Conservation (phyloP, 139 green algal species). For the Chlamydomonas schloesseri region DNA sequence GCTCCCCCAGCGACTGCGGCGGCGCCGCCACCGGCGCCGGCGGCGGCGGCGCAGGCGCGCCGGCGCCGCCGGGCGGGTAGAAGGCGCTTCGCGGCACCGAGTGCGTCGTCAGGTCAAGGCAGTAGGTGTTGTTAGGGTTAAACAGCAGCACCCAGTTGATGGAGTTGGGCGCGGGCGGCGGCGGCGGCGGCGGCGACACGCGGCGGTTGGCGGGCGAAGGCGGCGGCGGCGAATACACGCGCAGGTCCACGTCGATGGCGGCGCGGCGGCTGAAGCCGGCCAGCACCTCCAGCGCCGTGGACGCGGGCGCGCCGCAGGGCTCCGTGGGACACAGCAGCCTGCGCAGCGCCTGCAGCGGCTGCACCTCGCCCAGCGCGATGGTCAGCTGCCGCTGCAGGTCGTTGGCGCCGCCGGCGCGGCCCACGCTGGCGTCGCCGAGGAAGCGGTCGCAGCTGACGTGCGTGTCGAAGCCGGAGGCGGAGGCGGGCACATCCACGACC, state of each 20-base stretch:
- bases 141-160: slow-evolving; percentile 22
- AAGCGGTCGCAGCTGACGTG: slow-evolving; percentile 6
- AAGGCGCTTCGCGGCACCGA: not conserved
- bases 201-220: not conserved
- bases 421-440: not conserved
- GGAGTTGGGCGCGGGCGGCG: slow-evolving; percentile 15
- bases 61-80: not conserved
- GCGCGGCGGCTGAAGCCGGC: not conserved
- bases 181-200: slow-evolving; percentile 14
- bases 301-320: slow-evolving; percentile 8
- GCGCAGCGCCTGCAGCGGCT: not conserved
- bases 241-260: slow-evolving; percentile 11
- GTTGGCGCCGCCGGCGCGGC: not conserved
- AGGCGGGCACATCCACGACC: not conserved
- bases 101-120: slow-evolving; percentile 16
- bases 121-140: not conserved
- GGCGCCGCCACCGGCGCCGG: not conserved
- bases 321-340: not conserved
- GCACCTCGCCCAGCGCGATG: not conserved
- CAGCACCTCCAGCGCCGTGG: slow-evolving; percentile 14
- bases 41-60: not conserved
- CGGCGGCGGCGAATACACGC: slow-evolving; percentile 26
- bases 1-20: not conserved
- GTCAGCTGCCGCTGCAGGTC: not conserved
- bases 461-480: not conserved